Conservation (phyloP, 129 eudicot species). For the Glebionis coronaria region DNA sequence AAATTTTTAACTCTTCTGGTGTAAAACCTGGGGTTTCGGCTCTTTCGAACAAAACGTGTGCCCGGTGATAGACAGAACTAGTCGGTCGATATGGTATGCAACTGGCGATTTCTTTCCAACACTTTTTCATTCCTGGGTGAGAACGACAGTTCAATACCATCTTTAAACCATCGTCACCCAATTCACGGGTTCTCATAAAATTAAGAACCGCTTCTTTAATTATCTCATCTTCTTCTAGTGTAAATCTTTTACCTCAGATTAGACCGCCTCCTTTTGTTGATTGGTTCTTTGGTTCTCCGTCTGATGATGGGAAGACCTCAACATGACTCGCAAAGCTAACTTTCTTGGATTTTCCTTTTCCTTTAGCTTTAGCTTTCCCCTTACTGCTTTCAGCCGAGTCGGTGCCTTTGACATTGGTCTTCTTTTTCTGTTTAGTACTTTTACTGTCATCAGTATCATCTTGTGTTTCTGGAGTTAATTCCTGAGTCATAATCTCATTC, state of each 20-base stretch:
- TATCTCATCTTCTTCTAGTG: conserved; percentile 20
- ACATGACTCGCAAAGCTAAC: conserved; percentile 41
- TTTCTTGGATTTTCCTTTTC: conserved; percentile 42
- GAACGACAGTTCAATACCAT: conserved; percentile 16
- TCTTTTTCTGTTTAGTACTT: neutral
- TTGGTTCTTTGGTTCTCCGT: neutral
- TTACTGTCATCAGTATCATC: no score
- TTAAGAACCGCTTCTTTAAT: conserved; percentile 11
- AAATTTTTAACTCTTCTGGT: conserved; percentile 11
- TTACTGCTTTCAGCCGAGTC: conserved; percentile 28
- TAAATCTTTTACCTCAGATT: conserved; percentile 21
- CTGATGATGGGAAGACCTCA: no score
- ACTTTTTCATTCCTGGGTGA: neutral
- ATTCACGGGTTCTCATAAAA: neutral
- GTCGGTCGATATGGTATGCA: conserved; percentile 12
- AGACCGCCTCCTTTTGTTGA: conserved; percentile 2
- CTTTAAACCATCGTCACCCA: conserved; percentile 14
- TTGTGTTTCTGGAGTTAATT: no score
- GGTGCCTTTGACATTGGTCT: neutral
- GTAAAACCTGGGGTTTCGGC: conserved; percentile 11
- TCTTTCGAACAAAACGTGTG: conserved; percentile 14
- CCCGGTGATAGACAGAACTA: conserved; percentile 9
- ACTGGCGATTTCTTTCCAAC: conserved; percentile 13
- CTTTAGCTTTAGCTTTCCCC: conserved; percentile 30
- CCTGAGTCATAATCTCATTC: no score